Percentiles rank a stretch among this genome's conserved stretches.
phyloP scores from a whole-genome alignment of 352 stramenopile genomes.

The Pythium sukuiense region DNA sequence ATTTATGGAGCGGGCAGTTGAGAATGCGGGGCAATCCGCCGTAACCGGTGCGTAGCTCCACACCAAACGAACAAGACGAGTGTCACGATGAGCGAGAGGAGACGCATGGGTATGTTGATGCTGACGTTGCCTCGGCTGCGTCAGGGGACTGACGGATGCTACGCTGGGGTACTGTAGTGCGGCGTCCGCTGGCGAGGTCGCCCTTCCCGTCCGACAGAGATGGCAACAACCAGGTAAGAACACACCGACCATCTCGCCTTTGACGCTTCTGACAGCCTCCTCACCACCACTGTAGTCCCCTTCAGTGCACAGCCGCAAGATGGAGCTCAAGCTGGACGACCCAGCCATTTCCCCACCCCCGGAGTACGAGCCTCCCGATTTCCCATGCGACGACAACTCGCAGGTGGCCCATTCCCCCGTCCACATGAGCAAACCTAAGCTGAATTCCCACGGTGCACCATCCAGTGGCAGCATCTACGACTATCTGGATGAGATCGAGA shows the following conservation, averaged over 20 bases:
- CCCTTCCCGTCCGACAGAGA: slow-evolving; percentile 7
- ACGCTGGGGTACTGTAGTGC: background rate
- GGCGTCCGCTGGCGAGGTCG: slow-evolving; percentile 1
- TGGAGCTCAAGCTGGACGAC: slow-evolving; percentile 49
- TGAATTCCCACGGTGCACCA: background rate
- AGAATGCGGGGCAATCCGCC: background rate
- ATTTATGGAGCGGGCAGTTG: background rate
- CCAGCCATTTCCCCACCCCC: slow-evolving; percentile 37
- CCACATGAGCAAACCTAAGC: slow-evolving; percentile 13
- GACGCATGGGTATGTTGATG: slow-evolving; percentile 4
- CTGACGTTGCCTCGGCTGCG: background rate
- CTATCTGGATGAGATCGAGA: slow-evolving; percentile 77
- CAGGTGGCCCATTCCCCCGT: slow-evolving; percentile 29
- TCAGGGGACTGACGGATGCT: background rate
- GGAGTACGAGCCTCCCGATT: slow-evolving; percentile 33
- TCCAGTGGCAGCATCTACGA: slow-evolving; percentile 65
- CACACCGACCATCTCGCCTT: background rate
- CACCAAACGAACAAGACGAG: too few species aligned
- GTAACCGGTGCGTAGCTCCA: background rate
- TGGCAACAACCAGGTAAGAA: slow-evolving; percentile 33
- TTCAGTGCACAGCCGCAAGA: slow-evolving; percentile 23
- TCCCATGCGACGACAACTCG: slow-evolving; percentile 31
- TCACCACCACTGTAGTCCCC: slow-evolving; percentile 15
- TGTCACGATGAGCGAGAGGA: slow-evolving; percentile 18
- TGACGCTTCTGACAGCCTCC: too few species aligned